These are phyloP conservation scores for Epichloe festucae DNA, from an alignment of 2,329 filamentous ascomycete genomes.

Conservation along the genomic window DNA sequence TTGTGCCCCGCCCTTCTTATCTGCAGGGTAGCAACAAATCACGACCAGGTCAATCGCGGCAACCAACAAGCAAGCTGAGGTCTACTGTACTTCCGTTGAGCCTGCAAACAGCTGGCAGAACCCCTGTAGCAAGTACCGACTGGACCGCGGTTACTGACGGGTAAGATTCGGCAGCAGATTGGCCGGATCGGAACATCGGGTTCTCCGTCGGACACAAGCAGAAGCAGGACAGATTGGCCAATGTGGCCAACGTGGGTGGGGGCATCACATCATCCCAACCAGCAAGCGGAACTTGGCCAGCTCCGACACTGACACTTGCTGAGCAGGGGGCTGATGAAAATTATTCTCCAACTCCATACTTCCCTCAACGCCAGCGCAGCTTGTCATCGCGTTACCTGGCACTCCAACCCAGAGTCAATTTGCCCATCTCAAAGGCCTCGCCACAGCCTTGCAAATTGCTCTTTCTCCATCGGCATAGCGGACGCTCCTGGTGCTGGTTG, in stretches of 20 bases:
- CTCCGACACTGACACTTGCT: background rate
- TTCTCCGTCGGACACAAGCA: background rate
- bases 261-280: background rate
- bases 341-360: constrained; percentile 18
- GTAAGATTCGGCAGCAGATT: background rate
- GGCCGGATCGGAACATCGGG: background rate
- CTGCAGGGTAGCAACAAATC: too few relatives aligned
- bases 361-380: constrained; percentile 13
- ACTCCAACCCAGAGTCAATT: constrained; percentile 14
- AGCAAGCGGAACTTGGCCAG: constrained; percentile 1
- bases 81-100: too few relatives aligned
- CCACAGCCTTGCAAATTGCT: constrained; percentile 11
- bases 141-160: background rate
- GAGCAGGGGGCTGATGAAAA: constrained; percentile 17
- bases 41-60: too few relatives aligned
- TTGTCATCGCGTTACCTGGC: constrained; percentile 20
- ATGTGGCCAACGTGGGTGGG: background rate
- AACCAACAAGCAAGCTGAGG: too few relatives aligned
- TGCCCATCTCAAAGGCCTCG: constrained; percentile 11
- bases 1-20: too few relatives aligned
- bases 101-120: too few relatives aligned
- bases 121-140: too few relatives aligned
- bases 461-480: constrained; percentile 3
- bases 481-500: constrained; percentile 2
- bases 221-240: background rate